Percentiles rank a stretch among this genome's conserved stretches.
Conservation (phyloP, 345 rosid species). For the Gossypium sturtianum region DNA sequence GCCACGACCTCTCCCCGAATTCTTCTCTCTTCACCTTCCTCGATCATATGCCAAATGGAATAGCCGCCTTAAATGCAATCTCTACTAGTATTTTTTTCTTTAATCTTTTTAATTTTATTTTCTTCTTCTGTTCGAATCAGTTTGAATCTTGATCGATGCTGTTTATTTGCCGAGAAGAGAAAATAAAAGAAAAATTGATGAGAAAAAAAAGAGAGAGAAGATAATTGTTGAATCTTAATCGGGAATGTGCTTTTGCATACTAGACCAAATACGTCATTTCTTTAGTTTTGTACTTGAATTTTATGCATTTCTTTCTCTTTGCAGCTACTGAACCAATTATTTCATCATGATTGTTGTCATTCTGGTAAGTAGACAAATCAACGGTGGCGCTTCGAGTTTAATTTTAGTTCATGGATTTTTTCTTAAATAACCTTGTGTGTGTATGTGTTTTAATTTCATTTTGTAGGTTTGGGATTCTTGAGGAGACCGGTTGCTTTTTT, state of each 20-base stretch:
- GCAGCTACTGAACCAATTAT: constrained; percentile 96
- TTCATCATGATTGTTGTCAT: constrained; percentile 79
- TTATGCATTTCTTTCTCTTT: constrained; percentile 5
- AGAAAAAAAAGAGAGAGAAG: neutral
- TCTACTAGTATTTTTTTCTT: constrained; percentile 61
- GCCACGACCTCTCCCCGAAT: constrained; percentile 85
- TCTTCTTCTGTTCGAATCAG: neutral
- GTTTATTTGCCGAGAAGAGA: neutral
- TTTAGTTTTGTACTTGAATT: neutral
- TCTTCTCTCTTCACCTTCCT: constrained; percentile 91
- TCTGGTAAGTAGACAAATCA: constrained; percentile 49
- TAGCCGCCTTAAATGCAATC: constrained; percentile 98
- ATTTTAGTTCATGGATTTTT: neutral
- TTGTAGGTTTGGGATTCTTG: constrained; percentile 73
- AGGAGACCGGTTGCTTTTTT: constrained; percentile 80
- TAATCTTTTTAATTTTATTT: neutral
- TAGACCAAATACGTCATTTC: neutral
- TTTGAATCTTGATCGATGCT: neutral
- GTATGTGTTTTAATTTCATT: neutral
- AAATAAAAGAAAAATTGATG: neutral
- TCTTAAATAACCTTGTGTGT: neutral
- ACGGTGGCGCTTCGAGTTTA: neutral
- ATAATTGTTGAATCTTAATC: neutral
- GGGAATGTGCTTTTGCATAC: neutral
- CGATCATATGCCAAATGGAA: constrained; percentile 78